Conservation (phyloP, 352 stramenopile genomes). For the Phytopythium vexans region DNA sequence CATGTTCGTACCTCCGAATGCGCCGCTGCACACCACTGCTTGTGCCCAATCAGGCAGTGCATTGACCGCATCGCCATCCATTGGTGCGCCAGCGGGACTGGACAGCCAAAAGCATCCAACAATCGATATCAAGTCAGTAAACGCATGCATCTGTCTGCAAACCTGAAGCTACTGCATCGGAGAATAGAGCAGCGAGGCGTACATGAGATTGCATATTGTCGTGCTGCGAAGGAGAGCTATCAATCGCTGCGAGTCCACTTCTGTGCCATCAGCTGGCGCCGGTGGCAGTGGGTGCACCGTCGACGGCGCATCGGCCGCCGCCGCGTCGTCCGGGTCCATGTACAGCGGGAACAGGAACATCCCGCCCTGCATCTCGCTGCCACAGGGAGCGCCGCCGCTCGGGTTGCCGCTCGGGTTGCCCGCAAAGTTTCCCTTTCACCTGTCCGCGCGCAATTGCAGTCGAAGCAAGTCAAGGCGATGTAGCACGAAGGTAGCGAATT, state of each 20-base stretch:
- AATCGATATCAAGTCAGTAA: not conserved
- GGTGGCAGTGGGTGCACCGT: constrained; percentile 15
- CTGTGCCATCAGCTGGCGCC: constrained; percentile 5
- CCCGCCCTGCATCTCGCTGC: constrained; percentile 41
- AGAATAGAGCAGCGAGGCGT: constrained; percentile 5
- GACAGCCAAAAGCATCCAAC: not conserved
- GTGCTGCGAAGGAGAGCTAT: constrained; percentile 30
- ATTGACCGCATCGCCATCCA: constrained; percentile 33
- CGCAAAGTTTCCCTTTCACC: constrained; percentile 7
- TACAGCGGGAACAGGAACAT: constrained; percentile 59
- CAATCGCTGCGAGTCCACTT: constrained; percentile 35
- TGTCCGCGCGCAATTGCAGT: not conserved
- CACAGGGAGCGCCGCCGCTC: constrained; percentile 2
- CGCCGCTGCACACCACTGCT: constrained; percentile 40
- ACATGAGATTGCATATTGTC: constrained; percentile 40
- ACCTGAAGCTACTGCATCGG: not conserved
- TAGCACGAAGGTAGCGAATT: too few species aligned
- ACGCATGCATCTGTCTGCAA: not conserved
- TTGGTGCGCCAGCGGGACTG: constrained; percentile 6
- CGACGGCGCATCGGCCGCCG: constrained; percentile 17
- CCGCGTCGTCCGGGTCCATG: constrained; percentile 24
- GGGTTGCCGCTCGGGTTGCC: constrained; percentile 4
- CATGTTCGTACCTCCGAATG: not conserved
- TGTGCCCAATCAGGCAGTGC: constrained; percentile 55
- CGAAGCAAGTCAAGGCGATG: too few species aligned